These are phyloP conservation scores for Amauroascus verrucosus DNA, from an alignment of 2,329 filamentous ascomycete species.

Conservation along the genomic window DNA sequence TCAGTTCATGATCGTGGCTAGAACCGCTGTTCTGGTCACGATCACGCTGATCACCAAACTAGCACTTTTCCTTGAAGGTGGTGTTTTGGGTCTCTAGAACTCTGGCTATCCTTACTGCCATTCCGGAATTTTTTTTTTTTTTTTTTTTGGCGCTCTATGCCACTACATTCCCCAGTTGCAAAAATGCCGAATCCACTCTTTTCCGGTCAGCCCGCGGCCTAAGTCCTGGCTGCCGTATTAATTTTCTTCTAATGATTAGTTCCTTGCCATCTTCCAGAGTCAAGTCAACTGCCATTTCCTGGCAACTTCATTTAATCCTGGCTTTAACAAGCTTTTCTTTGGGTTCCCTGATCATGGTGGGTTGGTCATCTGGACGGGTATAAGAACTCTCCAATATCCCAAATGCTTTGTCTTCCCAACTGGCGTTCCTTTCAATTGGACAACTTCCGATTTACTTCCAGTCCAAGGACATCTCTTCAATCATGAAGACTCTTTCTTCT, in stretches of 20 bases:
- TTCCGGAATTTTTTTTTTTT: not conserved
- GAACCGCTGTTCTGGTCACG: not conserved
- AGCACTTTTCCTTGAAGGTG: not conserved
- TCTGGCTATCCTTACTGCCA: not conserved
- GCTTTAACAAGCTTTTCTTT: not conserved
- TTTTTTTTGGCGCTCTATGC: not conserved
- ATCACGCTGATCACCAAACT: not conserved
- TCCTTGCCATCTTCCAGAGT: not conserved
- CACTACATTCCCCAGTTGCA: not conserved
- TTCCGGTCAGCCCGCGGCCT: not conserved
- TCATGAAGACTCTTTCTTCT: conserved; percentile 14
- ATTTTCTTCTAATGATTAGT: not conserved
- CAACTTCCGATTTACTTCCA: not conserved
- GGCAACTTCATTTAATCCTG: not conserved
- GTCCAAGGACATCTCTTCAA: not conserved
- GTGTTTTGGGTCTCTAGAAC: not conserved
- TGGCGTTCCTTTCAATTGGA: not conserved
- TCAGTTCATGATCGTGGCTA: not conserved
- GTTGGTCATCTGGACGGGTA: not conserved
- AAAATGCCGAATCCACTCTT: not conserved
- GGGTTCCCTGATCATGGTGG: not conserved
- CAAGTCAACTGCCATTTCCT: not conserved
- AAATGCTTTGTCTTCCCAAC: not conserved
- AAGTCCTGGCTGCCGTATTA: not conserved
- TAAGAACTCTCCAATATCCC: conserved; percentile 1